Conservation (phyloP, 192 early-diverging fungal genomes). For the Cetraspora pellucida region DNA sequence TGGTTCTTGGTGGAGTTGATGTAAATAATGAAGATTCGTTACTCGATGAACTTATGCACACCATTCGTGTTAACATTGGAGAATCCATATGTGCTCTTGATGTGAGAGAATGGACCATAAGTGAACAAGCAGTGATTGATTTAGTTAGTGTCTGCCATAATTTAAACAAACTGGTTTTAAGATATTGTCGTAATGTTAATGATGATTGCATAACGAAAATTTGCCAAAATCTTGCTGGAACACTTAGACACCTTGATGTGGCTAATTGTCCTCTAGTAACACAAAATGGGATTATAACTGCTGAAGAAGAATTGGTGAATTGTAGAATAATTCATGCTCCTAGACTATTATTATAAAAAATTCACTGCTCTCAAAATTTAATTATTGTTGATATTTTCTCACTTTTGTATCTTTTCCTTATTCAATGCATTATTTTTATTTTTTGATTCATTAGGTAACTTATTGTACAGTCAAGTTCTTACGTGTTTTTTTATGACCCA, state of each 20-base stretch:
- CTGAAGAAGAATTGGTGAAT: neutral
- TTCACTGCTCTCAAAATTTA: neutral
- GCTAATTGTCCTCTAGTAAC: slow-evolving; percentile 20
- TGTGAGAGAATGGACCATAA: slow-evolving; percentile 13
- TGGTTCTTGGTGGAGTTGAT: slow-evolving; percentile 28
- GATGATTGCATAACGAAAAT: slow-evolving; percentile 15
- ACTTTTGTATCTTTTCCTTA: neutral
- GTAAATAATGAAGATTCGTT: slow-evolving; percentile 19
- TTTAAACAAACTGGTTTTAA: slow-evolving; percentile 9
- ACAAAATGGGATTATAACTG: neutral
- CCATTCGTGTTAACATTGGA: slow-evolving; percentile 8
- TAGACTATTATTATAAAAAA: neutral
- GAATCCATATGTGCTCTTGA: neutral
- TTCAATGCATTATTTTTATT: neutral
- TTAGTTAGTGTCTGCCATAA: slow-evolving; percentile 8
- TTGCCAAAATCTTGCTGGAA: slow-evolving; percentile 14
- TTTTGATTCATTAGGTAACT: neutral
- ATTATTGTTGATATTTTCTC: neutral
- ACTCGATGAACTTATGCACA: slow-evolving; percentile 10
- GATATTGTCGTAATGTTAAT: slow-evolving; percentile 28
- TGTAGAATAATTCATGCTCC: slow-evolving; percentile 25
- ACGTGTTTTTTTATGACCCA: neutral
- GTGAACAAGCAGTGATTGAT: slow-evolving; percentile 5
- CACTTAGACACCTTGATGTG: slow-evolving; percentile 18
- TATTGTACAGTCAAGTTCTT: neutral